These are phyloP conservation scores for Sphagnum magellanicum DNA, from an alignment of 228 moss, liverwort and hornwort species.

Conservation along the genomic window DNA sequence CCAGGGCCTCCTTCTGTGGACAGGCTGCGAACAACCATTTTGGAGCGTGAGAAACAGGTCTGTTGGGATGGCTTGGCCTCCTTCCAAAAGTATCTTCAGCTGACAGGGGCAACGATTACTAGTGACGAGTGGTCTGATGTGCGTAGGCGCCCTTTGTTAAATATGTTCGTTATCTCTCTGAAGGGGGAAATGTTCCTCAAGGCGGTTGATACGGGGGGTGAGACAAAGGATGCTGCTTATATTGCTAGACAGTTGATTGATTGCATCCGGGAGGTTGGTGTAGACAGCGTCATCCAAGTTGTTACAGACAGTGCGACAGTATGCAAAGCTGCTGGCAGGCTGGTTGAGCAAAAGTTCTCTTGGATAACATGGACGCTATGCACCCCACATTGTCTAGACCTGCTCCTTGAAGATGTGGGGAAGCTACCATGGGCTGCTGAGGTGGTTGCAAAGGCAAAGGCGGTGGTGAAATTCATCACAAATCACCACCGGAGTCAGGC, in stretches of 20 bases:
- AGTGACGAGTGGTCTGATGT: background rate
- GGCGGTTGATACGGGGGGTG: background rate
- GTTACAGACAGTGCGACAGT: background rate
- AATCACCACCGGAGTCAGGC: background rate
- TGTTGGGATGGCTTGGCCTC: background rate
- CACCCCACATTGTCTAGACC: background rate
- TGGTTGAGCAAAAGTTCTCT: background rate
- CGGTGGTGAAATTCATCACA: background rate
- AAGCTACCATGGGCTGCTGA: background rate
- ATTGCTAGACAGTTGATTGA: background rate
- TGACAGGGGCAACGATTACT: background rate
- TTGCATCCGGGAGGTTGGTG: background rate
- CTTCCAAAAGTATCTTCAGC: background rate
- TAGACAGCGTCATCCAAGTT: background rate
- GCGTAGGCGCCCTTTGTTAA: background rate
- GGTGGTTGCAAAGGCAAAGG: background rate
- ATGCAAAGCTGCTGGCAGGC: no score
- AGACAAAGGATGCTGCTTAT: background rate
- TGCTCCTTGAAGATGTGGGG: conserved; percentile 2
- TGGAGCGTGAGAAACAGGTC: background rate
- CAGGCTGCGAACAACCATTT: background rate
- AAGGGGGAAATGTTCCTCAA: background rate
- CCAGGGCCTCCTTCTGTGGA: background rate
- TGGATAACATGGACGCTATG: background rate
- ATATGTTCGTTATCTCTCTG: background rate